Evolutionary conservation across 805 yeast species (phyloP).

Genomic region (Candida saitoana): DNA sequence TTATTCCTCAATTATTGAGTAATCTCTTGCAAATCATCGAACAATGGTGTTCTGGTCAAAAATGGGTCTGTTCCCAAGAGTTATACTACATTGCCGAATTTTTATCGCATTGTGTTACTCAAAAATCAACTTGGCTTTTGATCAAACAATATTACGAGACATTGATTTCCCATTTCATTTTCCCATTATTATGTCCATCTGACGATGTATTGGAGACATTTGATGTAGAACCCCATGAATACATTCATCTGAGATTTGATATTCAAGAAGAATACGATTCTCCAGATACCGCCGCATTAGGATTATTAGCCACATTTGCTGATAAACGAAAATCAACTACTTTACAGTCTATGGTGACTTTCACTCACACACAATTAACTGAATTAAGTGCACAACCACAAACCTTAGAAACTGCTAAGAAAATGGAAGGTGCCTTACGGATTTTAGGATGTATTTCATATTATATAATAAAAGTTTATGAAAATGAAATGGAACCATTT

Average conservation of each 20-base stretch:
- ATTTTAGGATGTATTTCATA: slow-evolving; percentile 71
- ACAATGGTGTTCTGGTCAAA: slow-evolving; percentile 59
- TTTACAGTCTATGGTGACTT: slow-evolving; percentile 56
- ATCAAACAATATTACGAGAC: slow-evolving; percentile 63
- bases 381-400: slow-evolving; percentile 31
- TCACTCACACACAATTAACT: slow-evolving; percentile 44
- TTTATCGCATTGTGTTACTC: slow-evolving; percentile 54
- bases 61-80: slow-evolving; percentile 69
- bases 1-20: slow-evolving; percentile 69
- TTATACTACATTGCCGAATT: slow-evolving; percentile 55
- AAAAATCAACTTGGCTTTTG: slow-evolving; percentile 57
- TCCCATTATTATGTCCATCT: slow-evolving; percentile 69
- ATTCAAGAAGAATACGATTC: slow-evolving; percentile 53
- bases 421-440: slow-evolving; percentile 75
- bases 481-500: slow-evolving; percentile 58
- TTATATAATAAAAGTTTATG: slow-evolving; percentile 56
- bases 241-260: slow-evolving; percentile 64
- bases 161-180: slow-evolving; percentile 66
- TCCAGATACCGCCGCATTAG: slow-evolving; percentile 77
- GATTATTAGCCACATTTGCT: slow-evolving; percentile 67
- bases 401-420: slow-evolving; percentile 47
- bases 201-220: slow-evolving; percentile 67
- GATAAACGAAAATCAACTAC: slow-evolving; percentile 60
- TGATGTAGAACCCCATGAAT: slow-evolving; percentile 86
- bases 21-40: slow-evolving; percentile 65